Evolutionary conservation across 106 monocot genomes (phyloP), one percentile per base, ranked within the genome.

Genomic region (Dendrobium officinale): DNA sequence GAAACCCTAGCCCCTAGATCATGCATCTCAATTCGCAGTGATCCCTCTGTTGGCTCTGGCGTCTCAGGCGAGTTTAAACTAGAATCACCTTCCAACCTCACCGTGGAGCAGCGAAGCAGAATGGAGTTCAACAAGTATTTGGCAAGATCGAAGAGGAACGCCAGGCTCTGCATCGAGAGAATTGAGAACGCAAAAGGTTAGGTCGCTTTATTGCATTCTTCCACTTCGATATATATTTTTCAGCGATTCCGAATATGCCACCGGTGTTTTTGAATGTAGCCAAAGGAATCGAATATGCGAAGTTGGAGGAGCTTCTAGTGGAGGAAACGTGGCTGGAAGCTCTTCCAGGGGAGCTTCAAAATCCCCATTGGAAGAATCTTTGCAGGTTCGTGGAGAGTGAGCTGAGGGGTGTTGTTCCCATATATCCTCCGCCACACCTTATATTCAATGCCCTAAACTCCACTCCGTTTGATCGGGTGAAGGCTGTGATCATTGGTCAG

Each of bases 401-500:
- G 83, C 67, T 89, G n/a, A 68, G 81, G 9, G 94, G 89, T 29
- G 82, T 81, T n/a, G 74, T 85, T 8, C 92, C 92, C 0, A 85
- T 98, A 29, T 98, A 95, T 72, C 94, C 94, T 42, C 98, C 98
- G 6, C 87, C 84, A 18, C 84, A 81, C 44, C 91, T 98, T 37
- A 82, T 98, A n/a, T 95, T 98, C 75, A 92, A 95, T 85, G 98
- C 98, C 0, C 84, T 92, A 40, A 86, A 95, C 74, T 91, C 91
- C 3, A 98, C 95, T 0, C 92, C 92, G 6, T 93, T 95, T 48
- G 88, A 95, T 70, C 73, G 80, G 37, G 87, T 95, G 73, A 95
- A 92, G 89, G 89, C 80, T 2, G 98, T 95, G 80, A 95, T 98
- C 84, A 92, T 98, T 72, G 98, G 98, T 2, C 94, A 98, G 94